Conservation (phyloP, 2,329 filamentous ascomycete genomes). For the Aspergillus melleus region DNA sequence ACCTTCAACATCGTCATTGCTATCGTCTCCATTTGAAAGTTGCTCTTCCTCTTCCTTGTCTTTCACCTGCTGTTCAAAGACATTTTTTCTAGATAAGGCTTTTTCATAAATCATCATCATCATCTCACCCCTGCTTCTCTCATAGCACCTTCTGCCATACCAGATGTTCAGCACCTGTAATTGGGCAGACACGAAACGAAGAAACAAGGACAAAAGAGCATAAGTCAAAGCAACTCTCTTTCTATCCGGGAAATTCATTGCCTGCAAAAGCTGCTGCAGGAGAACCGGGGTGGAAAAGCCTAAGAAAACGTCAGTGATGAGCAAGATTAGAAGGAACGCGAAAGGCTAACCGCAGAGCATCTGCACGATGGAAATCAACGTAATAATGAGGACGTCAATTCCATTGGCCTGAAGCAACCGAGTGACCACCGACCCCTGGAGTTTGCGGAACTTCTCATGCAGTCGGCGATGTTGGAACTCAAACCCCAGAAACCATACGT, state of each 20-base stretch:
- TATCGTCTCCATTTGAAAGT: conserved; percentile 10
- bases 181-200: conserved; percentile 64
- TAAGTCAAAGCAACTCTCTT: conserved; percentile 64
- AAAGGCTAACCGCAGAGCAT: conserved; percentile 51
- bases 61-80: conserved; percentile 37
- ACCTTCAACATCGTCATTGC: conserved; percentile 12
- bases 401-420: conserved; percentile 75
- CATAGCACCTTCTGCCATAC: conserved; percentile 82
- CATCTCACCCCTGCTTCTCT: conserved; percentile 80
- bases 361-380: conserved; percentile 63
- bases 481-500: conserved; percentile 77
- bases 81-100: conserved; percentile 65
- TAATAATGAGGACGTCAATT: conserved; percentile 71
- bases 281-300: conserved; percentile 65
- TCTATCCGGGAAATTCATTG: conserved; percentile 58
- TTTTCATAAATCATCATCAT: conserved; percentile 84
- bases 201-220: conserved; percentile 60
- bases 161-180: conserved; percentile 70
- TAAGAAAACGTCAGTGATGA: conserved; percentile 26
- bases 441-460: conserved; percentile 70
- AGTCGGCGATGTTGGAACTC: conserved; percentile 79
- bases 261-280: conserved; percentile 68
- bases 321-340: not conserved
- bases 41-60: conserved; percentile 26
- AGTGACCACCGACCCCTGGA: conserved; percentile 69